Evolutionary conservation across 2,329 filamentous ascomycete species (phyloP), one percentile per base, ranked within the genome.

Genomic region (Nothophaeocryptopus gaeumannii): DNA sequence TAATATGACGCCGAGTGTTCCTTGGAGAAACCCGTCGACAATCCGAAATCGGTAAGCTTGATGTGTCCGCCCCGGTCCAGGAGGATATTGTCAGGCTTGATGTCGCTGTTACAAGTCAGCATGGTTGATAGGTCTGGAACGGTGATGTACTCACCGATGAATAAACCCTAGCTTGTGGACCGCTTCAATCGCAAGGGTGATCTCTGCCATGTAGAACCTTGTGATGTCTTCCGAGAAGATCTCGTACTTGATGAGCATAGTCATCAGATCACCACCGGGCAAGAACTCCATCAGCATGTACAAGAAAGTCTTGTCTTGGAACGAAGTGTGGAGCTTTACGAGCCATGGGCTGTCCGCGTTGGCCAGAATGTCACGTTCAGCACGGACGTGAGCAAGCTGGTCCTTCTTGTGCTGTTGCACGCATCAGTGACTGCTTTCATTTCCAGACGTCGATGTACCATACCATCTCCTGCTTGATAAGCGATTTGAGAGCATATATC

Each of bases 221-320:
- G 93, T 99, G 60, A 99, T 97, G 61, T 99, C 93, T 70, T 97
- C 92, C 0, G 90, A 95, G 71, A 99, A 99, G 70, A 99, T 96
- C 70, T 99, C 93, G 67, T 99, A 99, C 79, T 97, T 99, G 77
- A 99, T 99, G 61, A 99, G 79, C 93, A 99, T 99, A 3, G 93
- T 99, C 93, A 99, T 99, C 70, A 99, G 73, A 75, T 99, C 93
- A 71, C 93, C 93, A 71, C 93, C 93, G 7, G 93, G 93, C 70
- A 99, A 80, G 73, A 97, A 99, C 73, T 99, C 93, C 93, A 99
- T 99, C 54, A 99, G 79, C 85, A 99, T 93, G 77, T 99, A 99
- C 32, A 99, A 78, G 75, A 96, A 99, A 59, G 93, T 92, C 39
- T 82, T 80, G 69, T 99, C 93, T 73, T 99, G 93, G 78, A 99